phyloP scores from a whole-genome alignment of 352 stramenopile genomes.

The Bremia lactucae region DNA sequence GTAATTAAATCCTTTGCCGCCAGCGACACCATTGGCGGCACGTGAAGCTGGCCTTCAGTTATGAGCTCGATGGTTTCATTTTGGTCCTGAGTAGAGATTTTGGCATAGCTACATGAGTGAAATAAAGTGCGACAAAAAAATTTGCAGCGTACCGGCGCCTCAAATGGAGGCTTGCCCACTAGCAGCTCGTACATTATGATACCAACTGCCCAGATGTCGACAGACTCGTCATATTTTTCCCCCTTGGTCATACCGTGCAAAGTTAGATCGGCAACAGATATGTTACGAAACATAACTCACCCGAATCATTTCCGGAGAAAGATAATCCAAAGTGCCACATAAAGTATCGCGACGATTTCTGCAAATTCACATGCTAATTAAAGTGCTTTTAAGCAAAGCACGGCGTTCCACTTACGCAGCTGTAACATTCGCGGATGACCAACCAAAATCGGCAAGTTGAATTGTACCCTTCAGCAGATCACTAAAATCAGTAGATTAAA shows the following conservation, averaged over 20 bases:
- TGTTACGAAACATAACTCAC: slow-evolving; percentile 11
- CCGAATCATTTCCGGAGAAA: slow-evolving; percentile 99
- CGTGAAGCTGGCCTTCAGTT: slow-evolving; percentile 58
- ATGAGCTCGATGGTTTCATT: slow-evolving; percentile 94
- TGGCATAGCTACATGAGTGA: neutral
- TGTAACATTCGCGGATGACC: slow-evolving; percentile 87
- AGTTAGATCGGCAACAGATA: neutral
- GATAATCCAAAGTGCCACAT: slow-evolving; percentile 98
- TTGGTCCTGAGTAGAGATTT: slow-evolving; percentile 58
- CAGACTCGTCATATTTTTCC: slow-evolving; percentile 94
- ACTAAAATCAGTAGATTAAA: neutral
- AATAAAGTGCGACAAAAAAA: neutral
- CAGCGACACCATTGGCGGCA: slow-evolving; percentile 60
- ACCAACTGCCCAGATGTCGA: slow-evolving; percentile 99
- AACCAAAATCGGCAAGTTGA: slow-evolving; percentile 99
- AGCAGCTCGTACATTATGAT: slow-evolving; percentile 98
- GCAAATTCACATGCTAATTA: neutral
- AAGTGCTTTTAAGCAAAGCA: neutral
- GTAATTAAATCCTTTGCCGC: slow-evolving; percentile 65
- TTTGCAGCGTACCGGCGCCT: slow-evolving; percentile 64
- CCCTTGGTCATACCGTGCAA: slow-evolving; percentile 45
- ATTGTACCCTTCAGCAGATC: slow-evolving; percentile 69
- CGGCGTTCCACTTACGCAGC: slow-evolving; percentile 36
- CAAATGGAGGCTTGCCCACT: slow-evolving; percentile 94
- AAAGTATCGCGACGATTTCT: slow-evolving; percentile 92